Evolutionary conservation across 495 filamentous ascomycete genomes (phyloP), one percentile per base, ranked within the genome.

Genomic region (Penicillium turbatum): DNA sequence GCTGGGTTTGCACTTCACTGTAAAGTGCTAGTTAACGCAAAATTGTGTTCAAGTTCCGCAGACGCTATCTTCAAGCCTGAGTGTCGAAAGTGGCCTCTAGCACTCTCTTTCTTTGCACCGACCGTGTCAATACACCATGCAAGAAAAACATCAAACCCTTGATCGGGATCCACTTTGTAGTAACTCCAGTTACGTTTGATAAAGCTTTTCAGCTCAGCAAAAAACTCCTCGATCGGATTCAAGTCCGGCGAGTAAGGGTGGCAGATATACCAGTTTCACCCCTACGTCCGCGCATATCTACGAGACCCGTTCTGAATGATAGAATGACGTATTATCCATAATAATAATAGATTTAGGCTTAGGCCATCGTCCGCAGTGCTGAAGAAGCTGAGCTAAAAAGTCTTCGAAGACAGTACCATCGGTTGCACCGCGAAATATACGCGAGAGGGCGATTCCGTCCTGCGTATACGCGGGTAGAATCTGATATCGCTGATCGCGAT

Each of bases 341-440:
- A 47, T 30, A n/a, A 47, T 0, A 35, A 47, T 13, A 6, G 30
- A 47, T 30, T 35, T 47, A 8, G 44, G 27, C 10, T 35, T 29
- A 7, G 44, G 27, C 44, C 15, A 32, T 19, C 7, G 34, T 21
- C 44, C 44, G 31, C 30, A 47, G 19, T 47, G 16, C 13, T 24
- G 7, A 19, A 47, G 15, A 12, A 47, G 44, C 9, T 47, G 29
- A 9, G 10, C 9, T 19, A 32, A 12, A 7, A 47, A 47, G 27
- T 47, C 27, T 21, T 35, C 30, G 5, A 47, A 35, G 4, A 21
- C 16, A 24, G 8, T n/a, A 6, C 29, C 16, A 47, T 47, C 61
- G 17, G 57, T 72, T 9, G 59, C 59, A 45, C 70, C 67, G 47
- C 61, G 44, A 40, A 67, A 75, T 3, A 72, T 55, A 12, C 39